Base-by-base conservation (phyloP, 306 rosid species). In the Malus sylvestris region DNA sequence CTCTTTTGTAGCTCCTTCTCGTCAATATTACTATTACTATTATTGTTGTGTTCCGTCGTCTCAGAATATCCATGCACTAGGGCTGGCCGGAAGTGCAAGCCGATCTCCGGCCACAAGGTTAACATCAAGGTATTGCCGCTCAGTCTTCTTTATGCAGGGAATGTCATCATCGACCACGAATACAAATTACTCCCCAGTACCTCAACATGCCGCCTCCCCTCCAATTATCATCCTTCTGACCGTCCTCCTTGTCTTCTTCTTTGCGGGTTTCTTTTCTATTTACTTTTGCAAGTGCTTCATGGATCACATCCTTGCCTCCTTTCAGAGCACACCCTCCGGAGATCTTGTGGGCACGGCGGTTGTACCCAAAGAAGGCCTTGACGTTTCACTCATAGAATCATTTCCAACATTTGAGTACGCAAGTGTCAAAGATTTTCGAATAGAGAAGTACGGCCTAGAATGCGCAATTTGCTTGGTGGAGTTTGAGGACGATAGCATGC, bases 381-480 rank as follows among this genome's bases (percentile, higher is more conserved):
- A 93, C 45, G 82, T 68, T 30, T 78, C 81, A 0, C 63, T 85
- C 10, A 82, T 93, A 1, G 71, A 88, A 2, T 19, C 81, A 5
- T 93, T 91, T 59, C 98, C 98, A 0, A 86, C 90, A 0, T 91
- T 93, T 23, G 42, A 45, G 4, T 93, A 89, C 46, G 40, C 90
- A 5, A 84, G 81, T 0, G 90, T 93, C 11, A 89, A 89, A 35
- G 88, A 90, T 3, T 85, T 77, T 0, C 89, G 80, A 3, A 78
- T 81, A 57, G 88, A 89, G 13, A 77, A 76, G 12, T 71, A 79
- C 6, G 79, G 82, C 30, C 79, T 86, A 0, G 94, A 90, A 80
- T 90, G 94, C 1, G 91, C 96, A 0, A 90, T 93, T 27, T 93
- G 98, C 67, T 80, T 90, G 65, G 16, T 84, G 0, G 96, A 93